Base-by-base conservation (phyloP, 495 filamentous ascomycete species). In the Bombardia bombarda region DNA sequence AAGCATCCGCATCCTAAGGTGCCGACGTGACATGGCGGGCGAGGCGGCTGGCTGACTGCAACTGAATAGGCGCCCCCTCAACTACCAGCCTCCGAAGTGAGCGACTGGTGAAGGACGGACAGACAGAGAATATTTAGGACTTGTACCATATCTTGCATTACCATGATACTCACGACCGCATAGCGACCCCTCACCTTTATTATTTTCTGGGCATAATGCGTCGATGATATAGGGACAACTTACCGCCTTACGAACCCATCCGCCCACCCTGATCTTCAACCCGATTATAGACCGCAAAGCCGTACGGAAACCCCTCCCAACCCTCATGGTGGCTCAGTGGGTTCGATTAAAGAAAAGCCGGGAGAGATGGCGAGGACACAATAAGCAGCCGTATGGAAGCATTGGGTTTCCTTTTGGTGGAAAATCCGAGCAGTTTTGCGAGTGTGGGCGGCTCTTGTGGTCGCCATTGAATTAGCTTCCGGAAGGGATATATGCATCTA, bases 1-100 rank as follows among this genome's bases (percentile, higher is more conserved):
- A 65, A 65, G 85, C 66, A 7, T 17, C 10, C 4, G 18, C 25
- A 28, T 28, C n/a, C n/a, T n/a, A n/a, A n/a, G n/a, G n/a, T n/a
- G n/a, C n/a, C n/a, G n/a, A n/a, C n/a, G n/a, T n/a, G n/a, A 22
- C 34, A 37, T 13, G 17, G n/a, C 5, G 18, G 22, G 10, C 17
- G 24, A 12, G n/a, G 22, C 13, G 13, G 21, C 24, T 40, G 22
- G 28, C 38, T n/a, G n/a, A n/a, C n/a, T n/a, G n/a, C n/a, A n/a
- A n/a, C 18, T 14, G 23, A 16, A 13, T 49, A 93, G 88, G 67
- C 82, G 88, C 41, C 86, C 88, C 26, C 82, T 92, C 48, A 87
- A 90, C 62, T 93, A 86, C 61, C 83, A 88, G 52, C 77, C 86
- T 28, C 83, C 85, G 34, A 63, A 72, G 63, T 72, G 64, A 62